Evolutionary conservation across 352 stramenopile species (phyloP), one percentile per base, ranked within the genome.

Genomic region (Phytopythium delawarense): DNA sequence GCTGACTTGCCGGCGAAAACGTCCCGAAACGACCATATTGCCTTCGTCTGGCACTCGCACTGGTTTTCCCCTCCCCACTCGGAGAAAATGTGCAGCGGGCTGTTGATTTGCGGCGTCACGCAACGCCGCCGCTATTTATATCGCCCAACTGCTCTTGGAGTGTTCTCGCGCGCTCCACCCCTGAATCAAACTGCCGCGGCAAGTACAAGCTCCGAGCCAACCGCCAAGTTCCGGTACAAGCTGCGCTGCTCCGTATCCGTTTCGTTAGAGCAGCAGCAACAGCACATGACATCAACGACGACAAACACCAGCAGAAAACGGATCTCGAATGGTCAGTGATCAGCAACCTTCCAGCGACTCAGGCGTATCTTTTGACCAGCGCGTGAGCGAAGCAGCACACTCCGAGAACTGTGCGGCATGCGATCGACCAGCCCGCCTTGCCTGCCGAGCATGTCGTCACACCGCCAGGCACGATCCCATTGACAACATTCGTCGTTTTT

Each of bases 21-120:
- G 53, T 18, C 34, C 35, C 35, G 53, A 59, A 59, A 59, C 53
- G 53, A 54, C 48, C 48, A 54, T 54, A 13, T 37, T n/a, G 45
- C n/a, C 45, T 15, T 13, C 21, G 45, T 23, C 25, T 18, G 45
- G 48, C 28, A 25, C 11, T 16, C 48, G 16, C 23, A 37, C 48
- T 21, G 23, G 48, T 21, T 54, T 54, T 54, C 28, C 53, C 28
- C 28, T 45, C 28, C 28, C 25, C 28, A 32, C 51, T 20, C 18
- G 32, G 20, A 57, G 51, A 54, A 54, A 54, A 54, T 23, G 48
- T 18, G 48, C 48, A 57, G 34, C 32, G 30, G 34, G 16, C 51
- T 45, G 32, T 42, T 57, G 32, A 57, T 32, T 44, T n/a, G 8
- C 50, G 30, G 50, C 30, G 23, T 42, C 50, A 42, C 3, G 51